Evolutionary conservation across 306 rosid genomes (phyloP), one percentile per base, ranked within the genome.

Genomic region (Cucumis hystrix): DNA sequence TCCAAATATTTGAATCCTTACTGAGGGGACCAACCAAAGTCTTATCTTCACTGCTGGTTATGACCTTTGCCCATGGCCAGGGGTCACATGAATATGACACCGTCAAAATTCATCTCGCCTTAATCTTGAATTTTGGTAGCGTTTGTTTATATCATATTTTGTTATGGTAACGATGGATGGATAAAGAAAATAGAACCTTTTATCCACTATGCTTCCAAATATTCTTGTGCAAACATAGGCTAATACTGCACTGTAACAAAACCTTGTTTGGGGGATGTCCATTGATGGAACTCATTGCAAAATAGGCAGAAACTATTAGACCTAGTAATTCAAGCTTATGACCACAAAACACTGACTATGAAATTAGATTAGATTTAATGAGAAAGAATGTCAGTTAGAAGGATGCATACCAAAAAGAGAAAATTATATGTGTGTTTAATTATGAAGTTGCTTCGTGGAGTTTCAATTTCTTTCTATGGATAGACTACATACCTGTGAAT

Each of bases 1-100:
- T 43, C 75, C 56, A 69, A 69, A 69, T 10, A 1, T 69, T 69
- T 23, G 57, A 43, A 43, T n/a, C 57, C 57, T 43, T 45, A 11
- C 39, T 21, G 75, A 69, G 75, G 75, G 75, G 75, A 69, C 75
- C 75, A 69, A 45, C 12, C 75, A 45, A 45, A 69, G 47, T 69
- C 58, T 69, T 69, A 69, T 69, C 75, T 21, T 69, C 75, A 45
- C 75, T 23, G 56, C 39, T 69, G 57, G 59, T 25, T 71, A 40
- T 67, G 74, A 41, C 30, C 74, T 67, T 67, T n/a, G 74, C 74
- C 33, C 74, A n/a, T 40, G 17, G 54, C 54, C 74, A 40, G 33
- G 47, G 73, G 74, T 40, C 74, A 67, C 52, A 39, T 39, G 74
- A 40, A 66, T 64, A n/a, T n/a, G 54, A 5, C 25, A 67, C 20